Conservation (phyloP, 345 rosid species). For the Kandelia obovata region DNA sequence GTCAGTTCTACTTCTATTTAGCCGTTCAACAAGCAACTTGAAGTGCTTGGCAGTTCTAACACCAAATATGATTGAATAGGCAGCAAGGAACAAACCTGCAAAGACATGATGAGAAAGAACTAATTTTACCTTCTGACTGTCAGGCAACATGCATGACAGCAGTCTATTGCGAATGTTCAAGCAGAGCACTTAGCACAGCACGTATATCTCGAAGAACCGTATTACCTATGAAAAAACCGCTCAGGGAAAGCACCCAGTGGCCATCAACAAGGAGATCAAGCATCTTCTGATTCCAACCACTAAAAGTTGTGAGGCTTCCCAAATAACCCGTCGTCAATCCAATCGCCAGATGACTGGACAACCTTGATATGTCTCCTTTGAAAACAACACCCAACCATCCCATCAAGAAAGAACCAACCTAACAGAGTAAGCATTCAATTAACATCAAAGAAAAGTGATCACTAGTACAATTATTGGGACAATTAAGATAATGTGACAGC, state of each 20-base stretch:
- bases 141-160: no score
- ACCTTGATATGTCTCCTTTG: slow-evolving; percentile 56
- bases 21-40: slow-evolving; percentile 41
- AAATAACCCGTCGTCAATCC: slow-evolving; percentile 85
- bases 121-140: background rate
- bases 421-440: slow-evolving; percentile 1
- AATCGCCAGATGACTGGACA: slow-evolving; percentile 67
- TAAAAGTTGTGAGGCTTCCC: slow-evolving; percentile 93
- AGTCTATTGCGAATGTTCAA: background rate
- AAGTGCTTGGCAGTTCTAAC: slow-evolving; percentile 80
- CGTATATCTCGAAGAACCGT: background rate
- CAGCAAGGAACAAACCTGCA: slow-evolving; percentile 77
- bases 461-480: background rate
- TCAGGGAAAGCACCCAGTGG: slow-evolving; percentile 58
- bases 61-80: slow-evolving; percentile 70
- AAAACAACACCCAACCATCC: slow-evolving; percentile 91
- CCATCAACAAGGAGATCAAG: slow-evolving; percentile 73
- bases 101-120: background rate
- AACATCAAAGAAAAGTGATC: background rate
- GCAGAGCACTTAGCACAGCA: background rate
- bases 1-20: slow-evolving; percentile 11
- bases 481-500: background rate
- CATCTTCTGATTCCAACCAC: slow-evolving; percentile 98
- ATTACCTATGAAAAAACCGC: slow-evolving; percentile 73
- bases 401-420: slow-evolving; percentile 97